Percentiles rank a stretch among this genome's conserved stretches.
These are phyloP conservation scores for Lyophyllum shimeji DNA, from an alignment of 768 basidiomycete genomes.

Conservation along the genomic window DNA sequence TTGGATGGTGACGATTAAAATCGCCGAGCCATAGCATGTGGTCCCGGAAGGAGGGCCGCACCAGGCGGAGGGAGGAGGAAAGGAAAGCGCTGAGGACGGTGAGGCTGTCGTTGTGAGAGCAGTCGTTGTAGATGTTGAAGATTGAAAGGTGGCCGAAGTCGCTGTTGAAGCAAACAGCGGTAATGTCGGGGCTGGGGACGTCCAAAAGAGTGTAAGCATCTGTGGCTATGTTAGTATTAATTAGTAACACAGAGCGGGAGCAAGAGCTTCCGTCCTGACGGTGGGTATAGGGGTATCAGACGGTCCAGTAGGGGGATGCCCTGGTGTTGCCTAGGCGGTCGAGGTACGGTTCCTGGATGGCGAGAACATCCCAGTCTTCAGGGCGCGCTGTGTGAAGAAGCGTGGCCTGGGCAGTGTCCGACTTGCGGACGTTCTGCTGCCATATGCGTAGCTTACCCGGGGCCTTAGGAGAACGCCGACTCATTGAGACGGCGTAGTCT, in stretches of 20 bases:
- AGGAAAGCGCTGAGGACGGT: not conserved
- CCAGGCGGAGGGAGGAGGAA: too few species aligned
- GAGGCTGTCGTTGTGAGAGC: conserved; percentile 4
- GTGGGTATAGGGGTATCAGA: conserved; percentile 4
- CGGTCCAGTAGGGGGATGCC: conserved; percentile 4
- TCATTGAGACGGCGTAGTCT: not conserved
- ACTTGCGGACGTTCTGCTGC: not conserved
- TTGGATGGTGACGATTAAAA: conserved; percentile 2
- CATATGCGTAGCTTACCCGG: not conserved
- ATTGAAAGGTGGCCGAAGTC: not conserved
- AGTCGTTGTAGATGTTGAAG: conserved; percentile 11
- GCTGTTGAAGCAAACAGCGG: not conserved
- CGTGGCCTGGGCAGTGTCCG: not conserved
- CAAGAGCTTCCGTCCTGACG: not conserved
- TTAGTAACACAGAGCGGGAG: conserved; percentile 1
- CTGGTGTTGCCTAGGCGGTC: conserved; percentile 19
- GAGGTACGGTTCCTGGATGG: conserved; percentile 31
- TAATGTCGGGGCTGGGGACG: not conserved
- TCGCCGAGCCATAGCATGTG: not conserved
- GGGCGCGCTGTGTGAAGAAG: not conserved
- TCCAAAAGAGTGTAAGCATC: not conserved
- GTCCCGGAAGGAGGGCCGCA: not conserved
- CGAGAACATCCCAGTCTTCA: conserved; percentile 23
- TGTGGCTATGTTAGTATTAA: conserved; percentile 13
- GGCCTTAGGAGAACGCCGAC: not conserved